Percentiles rank a stretch among this genome's conserved stretches.
phyloP scores from a whole-genome alignment of 192 early-diverging fungal genomes.

The Glomus cerebriforme region DNA sequence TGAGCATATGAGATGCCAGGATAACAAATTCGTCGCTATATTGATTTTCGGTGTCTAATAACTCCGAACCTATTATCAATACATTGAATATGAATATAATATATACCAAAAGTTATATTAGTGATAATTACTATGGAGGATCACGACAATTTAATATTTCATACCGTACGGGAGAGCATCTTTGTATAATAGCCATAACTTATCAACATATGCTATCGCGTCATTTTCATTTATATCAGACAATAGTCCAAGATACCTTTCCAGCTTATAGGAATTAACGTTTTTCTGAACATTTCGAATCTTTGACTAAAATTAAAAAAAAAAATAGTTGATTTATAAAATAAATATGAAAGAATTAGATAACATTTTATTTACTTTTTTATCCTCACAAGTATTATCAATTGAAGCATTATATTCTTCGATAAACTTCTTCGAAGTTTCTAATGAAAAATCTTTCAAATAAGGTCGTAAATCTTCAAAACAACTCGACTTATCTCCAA shows the following conservation, averaged over 20 bases:
- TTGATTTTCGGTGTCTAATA: constrained; percentile 74
- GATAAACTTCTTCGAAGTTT: constrained; percentile 42
- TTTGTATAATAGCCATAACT: constrained; percentile 45
- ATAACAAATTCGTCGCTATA: constrained; percentile 79
- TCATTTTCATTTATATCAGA: not conserved
- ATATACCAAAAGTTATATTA: not conserved
- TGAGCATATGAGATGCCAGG: constrained; percentile 58
- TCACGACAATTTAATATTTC: not conserved
- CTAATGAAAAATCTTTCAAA: constrained; percentile 40
- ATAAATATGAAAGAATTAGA: not conserved
- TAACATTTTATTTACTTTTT: constrained; percentile 40
- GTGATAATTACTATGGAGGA: too few species aligned
- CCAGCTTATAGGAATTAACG: constrained; percentile 44
- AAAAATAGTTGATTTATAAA: not conserved
- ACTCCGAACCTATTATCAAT: constrained; percentile 42
- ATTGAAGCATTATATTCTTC: constrained; percentile 33
- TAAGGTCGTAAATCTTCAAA: constrained; percentile 77
- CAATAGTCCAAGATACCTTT: constrained; percentile 38
- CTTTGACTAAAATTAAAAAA: constrained; percentile 26
- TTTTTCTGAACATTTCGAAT: constrained; percentile 43
- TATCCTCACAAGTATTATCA: constrained; percentile 38
- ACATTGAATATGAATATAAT: not conserved
- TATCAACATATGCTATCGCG: constrained; percentile 35
- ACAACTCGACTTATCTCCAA: constrained; percentile 66
- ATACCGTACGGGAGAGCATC: constrained; percentile 52